Evolutionary conservation across 2,329 filamentous ascomycete species (phyloP), one percentile per base, ranked within the genome.

Genomic region (Trichoderma cornu-damae): DNA sequence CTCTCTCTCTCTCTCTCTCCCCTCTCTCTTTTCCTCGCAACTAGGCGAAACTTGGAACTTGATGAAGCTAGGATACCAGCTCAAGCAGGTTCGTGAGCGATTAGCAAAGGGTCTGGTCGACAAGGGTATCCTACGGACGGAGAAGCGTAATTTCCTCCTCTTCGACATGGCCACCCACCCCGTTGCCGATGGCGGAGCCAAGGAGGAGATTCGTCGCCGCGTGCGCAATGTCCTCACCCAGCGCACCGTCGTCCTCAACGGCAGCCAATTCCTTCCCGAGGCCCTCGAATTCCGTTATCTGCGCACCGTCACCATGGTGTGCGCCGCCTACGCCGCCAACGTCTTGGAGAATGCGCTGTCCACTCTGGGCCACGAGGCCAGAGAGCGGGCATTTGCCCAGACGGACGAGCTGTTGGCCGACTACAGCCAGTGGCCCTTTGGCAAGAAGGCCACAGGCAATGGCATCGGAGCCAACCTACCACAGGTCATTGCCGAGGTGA

Each of bases 121-220:
- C 78, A 99, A 99, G 78, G 94, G 94, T 69, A 96, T 99, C 71
- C 84, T 99, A 59, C 90, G 94, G 67, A 99, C 94, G 60, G 94
- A 99, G 75, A 99, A 99, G 80, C 90, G 91, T 75, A 99, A 99
- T 79, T 99, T 99, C 78, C 83, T 99, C 63, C 88, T 99, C 63
- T 99, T 99, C 79, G 94, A 99, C 77, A 99, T 99, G 94, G 94
- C 94, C 58, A 99, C 94, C 63, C 94, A 99, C 73, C 94, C 94
- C 40, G 92, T 99, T 59, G 93, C 91, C 62, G 94, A 99, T 68
- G 89, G 91, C 63, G 93, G 90, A 68, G 94, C 94, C 68, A 99
- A 99, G 78, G 94, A 97, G 69, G 94, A 99, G 77, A 94, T 99
- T 68, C 85, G 94, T 67, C 86, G 89, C 70, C 88, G 94, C 66